These are phyloP conservation scores for Aphanomyces euteiches DNA, from an alignment of 352 stramenopile genomes.

Conservation along the genomic window DNA sequence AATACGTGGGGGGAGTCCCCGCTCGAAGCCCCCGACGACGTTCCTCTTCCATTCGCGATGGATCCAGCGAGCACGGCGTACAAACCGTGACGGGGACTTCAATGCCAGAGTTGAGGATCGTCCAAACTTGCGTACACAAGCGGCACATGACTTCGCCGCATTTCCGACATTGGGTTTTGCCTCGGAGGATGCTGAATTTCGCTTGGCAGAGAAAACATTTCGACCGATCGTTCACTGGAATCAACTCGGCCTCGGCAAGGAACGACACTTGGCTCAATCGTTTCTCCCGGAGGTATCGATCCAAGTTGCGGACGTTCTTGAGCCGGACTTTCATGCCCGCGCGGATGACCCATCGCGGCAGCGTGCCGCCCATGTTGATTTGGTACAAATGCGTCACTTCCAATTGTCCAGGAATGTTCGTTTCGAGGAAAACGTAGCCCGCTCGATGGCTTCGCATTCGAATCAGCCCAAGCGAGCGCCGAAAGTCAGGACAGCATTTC, in stretches of 20 bases:
- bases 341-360: not conserved
- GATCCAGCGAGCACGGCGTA: not conserved
- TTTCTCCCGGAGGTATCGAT: not conserved
- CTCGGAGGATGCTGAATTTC: not conserved
- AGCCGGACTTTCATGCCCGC: not conserved
- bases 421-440: not conserved
- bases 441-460: not conserved
- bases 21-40: too few relatives aligned
- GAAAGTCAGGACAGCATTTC: not conserved
- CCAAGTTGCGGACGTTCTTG: not conserved
- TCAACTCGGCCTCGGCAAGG: not conserved
- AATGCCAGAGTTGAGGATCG: not conserved
- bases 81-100: not conserved
- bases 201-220: slow-evolving; percentile 1
- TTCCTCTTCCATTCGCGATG: too few relatives aligned
- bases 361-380: slow-evolving; percentile 28
- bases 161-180: not conserved
- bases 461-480: not conserved
- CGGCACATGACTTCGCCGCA: slow-evolving; percentile 3
- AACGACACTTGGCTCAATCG: not conserved
- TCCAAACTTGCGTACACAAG: not conserved
- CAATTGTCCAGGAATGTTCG: not conserved
- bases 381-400: not conserved
- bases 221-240: not conserved
- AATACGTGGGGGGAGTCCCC: too few relatives aligned